These are phyloP conservation scores for Cylindrodendrum hubeiense DNA, from an alignment of 2,329 filamentous ascomycete genomes.

Conservation along the genomic window DNA sequence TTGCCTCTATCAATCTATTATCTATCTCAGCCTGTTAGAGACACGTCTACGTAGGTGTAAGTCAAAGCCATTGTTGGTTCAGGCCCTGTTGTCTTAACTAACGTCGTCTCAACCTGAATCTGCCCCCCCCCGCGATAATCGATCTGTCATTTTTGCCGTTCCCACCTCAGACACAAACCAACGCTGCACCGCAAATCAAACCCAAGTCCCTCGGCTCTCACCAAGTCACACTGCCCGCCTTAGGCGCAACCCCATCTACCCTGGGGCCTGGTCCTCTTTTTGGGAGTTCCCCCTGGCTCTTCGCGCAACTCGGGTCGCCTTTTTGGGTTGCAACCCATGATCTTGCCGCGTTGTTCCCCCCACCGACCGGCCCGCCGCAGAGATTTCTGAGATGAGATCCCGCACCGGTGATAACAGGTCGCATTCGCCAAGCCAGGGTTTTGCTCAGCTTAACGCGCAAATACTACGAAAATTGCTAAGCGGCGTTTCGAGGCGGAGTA, in stretches of 20 bases:
- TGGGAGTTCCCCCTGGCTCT: not conserved
- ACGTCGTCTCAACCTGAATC: conserved; percentile 9
- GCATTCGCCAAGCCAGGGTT: conserved; percentile 12
- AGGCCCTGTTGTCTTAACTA: not conserved
- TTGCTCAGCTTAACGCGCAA: conserved; percentile 1
- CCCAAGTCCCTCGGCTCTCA: conserved; percentile 3
- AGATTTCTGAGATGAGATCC: conserved; percentile 35
- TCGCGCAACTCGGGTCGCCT: conserved; percentile 5
- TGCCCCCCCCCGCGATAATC: conserved; percentile 12
- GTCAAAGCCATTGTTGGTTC: not conserved
- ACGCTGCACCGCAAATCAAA: conserved; percentile 22
- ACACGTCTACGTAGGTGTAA: conserved; percentile 4
- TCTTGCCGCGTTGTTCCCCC: not conserved
- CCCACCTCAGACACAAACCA: conserved; percentile 11
- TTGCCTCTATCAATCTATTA: not conserved
- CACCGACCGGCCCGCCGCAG: conserved; percentile 21
- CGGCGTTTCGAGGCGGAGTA: conserved; percentile 2
- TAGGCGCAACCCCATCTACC: conserved; percentile 11
- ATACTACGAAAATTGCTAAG: conserved; percentile 9
- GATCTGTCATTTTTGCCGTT: conserved; percentile 15
- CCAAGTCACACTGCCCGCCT: conserved; percentile 9
- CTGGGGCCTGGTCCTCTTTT: not conserved
- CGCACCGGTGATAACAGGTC: conserved; percentile 30
- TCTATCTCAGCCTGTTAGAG: not conserved
- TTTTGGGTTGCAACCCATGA: conserved; percentile 16